These are phyloP conservation scores for Helotiales sp. DNA, from an alignment of 2,329 filamentous ascomycete genomes.

Conservation along the genomic window DNA sequence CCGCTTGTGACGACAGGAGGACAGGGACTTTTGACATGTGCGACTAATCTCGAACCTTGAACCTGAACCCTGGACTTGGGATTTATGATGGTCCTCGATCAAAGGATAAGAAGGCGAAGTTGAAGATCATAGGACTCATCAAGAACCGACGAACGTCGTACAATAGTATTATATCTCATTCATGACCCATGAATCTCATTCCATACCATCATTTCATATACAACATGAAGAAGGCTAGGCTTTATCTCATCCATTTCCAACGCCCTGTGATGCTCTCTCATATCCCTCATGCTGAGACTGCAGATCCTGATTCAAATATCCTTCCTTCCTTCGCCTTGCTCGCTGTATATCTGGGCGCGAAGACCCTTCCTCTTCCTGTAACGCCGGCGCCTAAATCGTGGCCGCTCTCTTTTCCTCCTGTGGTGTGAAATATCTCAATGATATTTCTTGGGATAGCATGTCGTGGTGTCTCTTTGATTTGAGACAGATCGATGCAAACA, in stretches of 20 bases:
- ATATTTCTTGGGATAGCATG: background rate
- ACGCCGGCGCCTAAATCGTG: background rate
- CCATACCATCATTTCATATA: constrained; percentile 2
- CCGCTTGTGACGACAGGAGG: too few relatives aligned
- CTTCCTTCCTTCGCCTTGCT: background rate
- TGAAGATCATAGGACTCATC: background rate
- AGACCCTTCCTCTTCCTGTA: background rate
- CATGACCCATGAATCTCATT: background rate
- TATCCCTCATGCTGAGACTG: background rate
- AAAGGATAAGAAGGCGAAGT: background rate
- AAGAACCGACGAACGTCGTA: background rate
- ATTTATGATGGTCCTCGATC: too few relatives aligned
- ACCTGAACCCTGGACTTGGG: too few relatives aligned
- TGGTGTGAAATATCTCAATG: background rate
- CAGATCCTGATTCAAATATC: background rate
- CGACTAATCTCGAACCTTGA: too few relatives aligned
- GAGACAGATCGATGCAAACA: background rate
- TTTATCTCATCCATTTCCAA: background rate
- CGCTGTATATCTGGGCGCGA: background rate
- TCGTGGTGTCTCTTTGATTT: background rate
- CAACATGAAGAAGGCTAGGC: background rate
- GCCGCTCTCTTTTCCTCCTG: background rate
- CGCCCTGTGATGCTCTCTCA: background rate
- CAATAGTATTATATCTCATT: background rate
- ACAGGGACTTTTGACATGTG: too few relatives aligned